Evolutionary conservation across 164 flowering plant genomes (phyloP).

Genomic region (Houttuynia cordata): DNA sequence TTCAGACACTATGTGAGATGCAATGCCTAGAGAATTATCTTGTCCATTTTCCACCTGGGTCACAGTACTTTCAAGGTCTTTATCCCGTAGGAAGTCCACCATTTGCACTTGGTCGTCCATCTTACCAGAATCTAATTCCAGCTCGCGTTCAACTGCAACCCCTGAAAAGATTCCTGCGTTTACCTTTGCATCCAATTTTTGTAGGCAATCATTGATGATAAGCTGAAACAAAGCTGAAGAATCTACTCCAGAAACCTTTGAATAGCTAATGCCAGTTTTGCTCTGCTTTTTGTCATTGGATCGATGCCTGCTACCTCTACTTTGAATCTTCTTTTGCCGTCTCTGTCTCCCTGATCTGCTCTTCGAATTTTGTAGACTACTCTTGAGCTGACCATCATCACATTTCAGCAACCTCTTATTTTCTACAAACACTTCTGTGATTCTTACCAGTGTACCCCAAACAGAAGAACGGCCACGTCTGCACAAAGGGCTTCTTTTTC

Average conservation of each 20-base stretch:
- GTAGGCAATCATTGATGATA: constrained; percentile 5
- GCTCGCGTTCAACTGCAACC: constrained; percentile 6
- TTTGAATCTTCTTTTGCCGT: constrained; percentile 11
- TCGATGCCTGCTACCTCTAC: constrained; percentile 10
- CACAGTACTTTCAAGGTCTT: constrained; percentile 18
- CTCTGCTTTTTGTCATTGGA: constrained; percentile 17
- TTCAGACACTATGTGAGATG: constrained; percentile 15
- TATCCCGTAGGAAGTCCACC: constrained; percentile 3
- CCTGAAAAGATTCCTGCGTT: constrained; percentile 8
- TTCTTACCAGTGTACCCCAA: constrained; percentile 43
- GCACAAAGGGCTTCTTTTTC: constrained; percentile 44
- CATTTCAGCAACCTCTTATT: constrained; percentile 11
- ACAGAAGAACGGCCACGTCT: constrained; percentile 41
- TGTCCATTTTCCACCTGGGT: constrained; percentile 17
- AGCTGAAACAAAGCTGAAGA: constrained; percentile 8
- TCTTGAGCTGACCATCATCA: constrained; percentile 7
- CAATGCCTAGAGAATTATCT: constrained; percentile 12
- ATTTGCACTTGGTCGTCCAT: too few relatives aligned
- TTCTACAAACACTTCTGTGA: constrained; percentile 22
- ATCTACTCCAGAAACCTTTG: constrained; percentile 37
- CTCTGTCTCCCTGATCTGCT: constrained; percentile 16
- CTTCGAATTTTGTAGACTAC: constrained; percentile 10
- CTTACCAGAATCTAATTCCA: constrained; percentile 6
- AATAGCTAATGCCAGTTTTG: constrained; percentile 21
- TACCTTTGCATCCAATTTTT: constrained; percentile 4